Evolutionary conservation across 345 rosid genomes (phyloP).

Genomic region (Passiflora organensis): DNA sequence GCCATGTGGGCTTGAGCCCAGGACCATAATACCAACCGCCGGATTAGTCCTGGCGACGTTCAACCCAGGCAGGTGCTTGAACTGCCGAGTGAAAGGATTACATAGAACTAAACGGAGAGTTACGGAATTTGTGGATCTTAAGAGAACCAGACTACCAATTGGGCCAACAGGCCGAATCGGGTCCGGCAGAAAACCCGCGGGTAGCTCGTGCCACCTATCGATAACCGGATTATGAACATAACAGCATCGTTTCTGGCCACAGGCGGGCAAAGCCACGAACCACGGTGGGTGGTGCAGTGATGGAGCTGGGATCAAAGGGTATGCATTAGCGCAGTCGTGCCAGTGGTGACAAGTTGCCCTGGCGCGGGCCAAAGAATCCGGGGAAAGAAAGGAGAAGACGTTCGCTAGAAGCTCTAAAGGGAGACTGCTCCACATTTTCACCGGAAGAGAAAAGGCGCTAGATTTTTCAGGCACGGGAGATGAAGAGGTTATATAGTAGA

Average conservation of each 20-base stretch:
- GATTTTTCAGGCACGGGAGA: background rate
- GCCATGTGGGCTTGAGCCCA: slow-evolving; percentile 5
- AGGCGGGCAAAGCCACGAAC: slow-evolving; percentile 46
- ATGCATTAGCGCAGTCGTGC: slow-evolving; percentile 27
- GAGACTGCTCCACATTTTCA: slow-evolving; percentile 47
- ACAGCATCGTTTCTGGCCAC: slow-evolving; percentile 27
- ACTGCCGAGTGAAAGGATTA: slow-evolving; percentile 42
- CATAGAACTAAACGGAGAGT: slow-evolving; percentile 28
- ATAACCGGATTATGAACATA: slow-evolving; percentile 35
- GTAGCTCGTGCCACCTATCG: slow-evolving; percentile 33
- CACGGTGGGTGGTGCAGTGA: slow-evolving; percentile 24
- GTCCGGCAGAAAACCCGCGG: slow-evolving; percentile 30
- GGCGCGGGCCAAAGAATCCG: slow-evolving; percentile 47
- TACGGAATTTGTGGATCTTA: slow-evolving; percentile 26
- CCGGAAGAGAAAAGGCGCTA: background rate
- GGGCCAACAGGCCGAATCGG: slow-evolving; percentile 34
- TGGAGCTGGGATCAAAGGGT: slow-evolving; percentile 11
- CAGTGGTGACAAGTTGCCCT: slow-evolving; percentile 36
- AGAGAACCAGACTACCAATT: slow-evolving; percentile 38
- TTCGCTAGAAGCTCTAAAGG: slow-evolving; percentile 40
- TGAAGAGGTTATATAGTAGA: background rate
- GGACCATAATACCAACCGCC: slow-evolving; percentile 34
- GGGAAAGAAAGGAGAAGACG: slow-evolving; percentile 43
- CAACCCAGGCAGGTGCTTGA: slow-evolving; percentile 34
- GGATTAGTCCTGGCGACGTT: slow-evolving; percentile 38